phyloP scores from a whole-genome alignment of 139 green algal species.

The Tetradesmus obliquus region DNA sequence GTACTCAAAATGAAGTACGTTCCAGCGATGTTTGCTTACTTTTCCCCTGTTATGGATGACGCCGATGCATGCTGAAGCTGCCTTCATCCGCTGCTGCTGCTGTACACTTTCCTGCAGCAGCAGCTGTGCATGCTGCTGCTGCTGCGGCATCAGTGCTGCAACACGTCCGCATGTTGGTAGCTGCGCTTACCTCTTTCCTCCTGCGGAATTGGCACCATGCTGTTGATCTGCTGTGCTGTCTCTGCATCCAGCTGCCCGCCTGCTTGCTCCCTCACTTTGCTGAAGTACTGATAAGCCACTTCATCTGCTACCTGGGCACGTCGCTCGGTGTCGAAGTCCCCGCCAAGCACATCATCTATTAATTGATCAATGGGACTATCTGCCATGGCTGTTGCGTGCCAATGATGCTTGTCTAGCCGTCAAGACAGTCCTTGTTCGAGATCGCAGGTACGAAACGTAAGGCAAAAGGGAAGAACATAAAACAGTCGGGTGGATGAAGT shows the following conservation, averaged over 20 bases:
- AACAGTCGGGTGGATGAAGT: no score
- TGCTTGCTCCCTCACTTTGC: not conserved
- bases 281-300: slow-evolving; percentile 25
- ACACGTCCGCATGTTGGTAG: not conserved
- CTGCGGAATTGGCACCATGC: not conserved
- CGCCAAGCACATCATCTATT: slow-evolving; percentile 21
- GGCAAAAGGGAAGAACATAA: no score
- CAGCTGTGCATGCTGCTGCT: not conserved
- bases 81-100: no score
- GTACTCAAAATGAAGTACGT: no score
- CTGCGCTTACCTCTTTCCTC: slow-evolving; percentile 26
- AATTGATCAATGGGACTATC: slow-evolving; percentile 4
- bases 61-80: no score
- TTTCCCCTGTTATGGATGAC: no score
- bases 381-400: not conserved
- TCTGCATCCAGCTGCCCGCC: slow-evolving; percentile 1
- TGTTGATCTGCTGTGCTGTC: not conserved
- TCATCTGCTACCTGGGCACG: slow-evolving; percentile 7
- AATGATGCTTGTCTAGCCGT: not conserved
- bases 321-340: not conserved
- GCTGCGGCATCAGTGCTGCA: not conserved
- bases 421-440: not conserved
- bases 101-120: not conserved
- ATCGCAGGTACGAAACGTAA: not conserved
- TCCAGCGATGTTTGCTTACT: no score